These are phyloP conservation scores for Gracilaria gracilis DNA, from an alignment of 23 red algal species.

Conservation along the genomic window DNA sequence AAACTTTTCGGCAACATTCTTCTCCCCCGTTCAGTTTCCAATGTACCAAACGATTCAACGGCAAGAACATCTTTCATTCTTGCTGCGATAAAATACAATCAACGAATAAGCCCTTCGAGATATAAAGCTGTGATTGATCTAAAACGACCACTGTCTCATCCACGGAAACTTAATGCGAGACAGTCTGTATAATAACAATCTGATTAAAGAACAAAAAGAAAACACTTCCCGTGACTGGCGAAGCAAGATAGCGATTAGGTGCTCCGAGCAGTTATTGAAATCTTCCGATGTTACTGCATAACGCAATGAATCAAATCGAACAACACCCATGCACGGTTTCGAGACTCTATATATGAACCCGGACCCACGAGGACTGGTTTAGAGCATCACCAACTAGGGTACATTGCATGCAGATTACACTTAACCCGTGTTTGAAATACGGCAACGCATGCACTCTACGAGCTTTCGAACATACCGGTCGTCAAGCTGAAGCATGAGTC, in stretches of 20 bases:
- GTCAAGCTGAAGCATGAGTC: no score
- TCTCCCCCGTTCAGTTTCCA: slow-evolving; percentile 10
- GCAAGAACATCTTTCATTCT: slow-evolving; percentile 53
- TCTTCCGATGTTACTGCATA: no score
- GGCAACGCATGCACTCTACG: no score
- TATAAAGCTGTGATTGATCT: slow-evolving; percentile 53
- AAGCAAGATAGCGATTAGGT: no score
- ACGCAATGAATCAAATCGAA: no score
- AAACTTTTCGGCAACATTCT: slow-evolving; percentile 57
- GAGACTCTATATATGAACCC: no score
- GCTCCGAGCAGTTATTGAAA: neutral
- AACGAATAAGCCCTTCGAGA: neutral
- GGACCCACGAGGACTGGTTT: no score
- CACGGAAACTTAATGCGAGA: slow-evolving; percentile 25
- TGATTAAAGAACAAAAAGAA: neutral
- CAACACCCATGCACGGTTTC: no score
- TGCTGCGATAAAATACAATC: slow-evolving; percentile 26
- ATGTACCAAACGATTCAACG: neutral
- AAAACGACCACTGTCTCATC: slow-evolving; percentile 34
- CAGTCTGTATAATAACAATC: slow-evolving; percentile 28
- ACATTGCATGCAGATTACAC: no score
- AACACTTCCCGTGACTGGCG: neutral
- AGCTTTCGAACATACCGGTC: no score
- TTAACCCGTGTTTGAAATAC: no score
- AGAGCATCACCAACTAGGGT: no score